Evolutionary conservation across 2,329 filamentous ascomycete species (phyloP), one percentile per base, ranked within the genome.

Genomic region (Harringtonia aguacate): DNA sequence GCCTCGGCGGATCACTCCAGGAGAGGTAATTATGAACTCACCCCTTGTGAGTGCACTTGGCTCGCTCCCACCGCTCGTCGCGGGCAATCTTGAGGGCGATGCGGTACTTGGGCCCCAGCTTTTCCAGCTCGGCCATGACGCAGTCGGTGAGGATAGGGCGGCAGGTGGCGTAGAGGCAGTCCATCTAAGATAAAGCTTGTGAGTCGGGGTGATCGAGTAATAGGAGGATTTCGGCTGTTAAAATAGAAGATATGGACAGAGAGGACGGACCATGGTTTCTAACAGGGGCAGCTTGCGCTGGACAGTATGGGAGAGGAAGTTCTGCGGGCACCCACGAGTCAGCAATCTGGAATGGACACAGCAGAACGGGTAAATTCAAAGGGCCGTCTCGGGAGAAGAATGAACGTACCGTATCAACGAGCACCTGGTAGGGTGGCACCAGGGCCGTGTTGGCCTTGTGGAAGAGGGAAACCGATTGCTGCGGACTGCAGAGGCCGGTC

Each of bases 41-140:
- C 54, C 88, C 88, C 63, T 88, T 90, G 68, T 97, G 92, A 54
- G 90, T 86, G 62, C 92, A 98, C 58, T 83, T 78, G 39, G 95
- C 65, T 41, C 89, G 68, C 60, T 90, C 81, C 76, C 86, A 97
- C 48, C 90, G 69, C 62, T 94, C 86, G 59, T 98, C 92, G 43
- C 89, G 71, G 1, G 92, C 92, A 43, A 95, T 88, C 14, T 84
- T 72, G 45, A 94, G 64, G 1, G 90, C 89, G 44, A 97, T 79
- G 8, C 89, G 71, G 66, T 95, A 98, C 59, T 92, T 92, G 4
- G 79, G 77, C 0, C 90, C 89, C 10, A 95, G 72, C 61, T 94
- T 94, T 60, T 95, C 88, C 51, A 95, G 65, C 62, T 95, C 88
- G 44, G 81, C 82, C 75, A 89, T 81, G 53, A 73, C 47, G 58